A percentile compares a stretch with the other conserved stretches of the same genome.
phyloP scores from a whole-genome alignment of 331 rosid species.

The Pyracantha coccinea region DNA sequence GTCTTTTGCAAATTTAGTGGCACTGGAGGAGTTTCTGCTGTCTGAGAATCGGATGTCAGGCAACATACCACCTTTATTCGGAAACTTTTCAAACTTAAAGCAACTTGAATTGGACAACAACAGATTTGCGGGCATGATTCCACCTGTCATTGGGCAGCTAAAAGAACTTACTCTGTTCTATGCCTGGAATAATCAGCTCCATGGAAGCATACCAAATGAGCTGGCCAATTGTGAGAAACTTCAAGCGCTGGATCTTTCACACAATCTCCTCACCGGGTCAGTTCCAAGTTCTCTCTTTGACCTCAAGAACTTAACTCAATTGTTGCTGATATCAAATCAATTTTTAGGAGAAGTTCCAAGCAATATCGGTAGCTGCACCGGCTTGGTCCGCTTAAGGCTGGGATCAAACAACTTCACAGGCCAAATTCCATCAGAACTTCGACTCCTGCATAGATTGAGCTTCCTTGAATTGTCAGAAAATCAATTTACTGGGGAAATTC shows the following conservation, averaged over 20 bases:
- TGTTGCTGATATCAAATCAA: conserved; percentile 75
- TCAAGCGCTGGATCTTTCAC: conserved; percentile 86
- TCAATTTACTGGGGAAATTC: conserved; percentile 54
- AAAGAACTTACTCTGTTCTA: conserved; percentile 72
- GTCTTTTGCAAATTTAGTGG: conserved; percentile 41
- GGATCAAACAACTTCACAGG: conserved; percentile 85
- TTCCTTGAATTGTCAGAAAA: conserved; percentile 85
- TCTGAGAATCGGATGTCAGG: conserved; percentile 72
- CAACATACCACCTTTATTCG: conserved; percentile 57
- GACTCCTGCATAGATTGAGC: conserved; percentile 55
- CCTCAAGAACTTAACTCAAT: conserved; percentile 71
- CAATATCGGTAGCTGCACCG: conserved; percentile 66
- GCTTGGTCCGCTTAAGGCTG: conserved; percentile 63
- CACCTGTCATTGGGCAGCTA: conserved; percentile 58
- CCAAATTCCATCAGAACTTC: conserved; percentile 66
- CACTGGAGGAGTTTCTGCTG: conserved; percentile 70
- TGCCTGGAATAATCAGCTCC: conserved; percentile 89
- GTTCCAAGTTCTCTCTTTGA: conserved; percentile 70
- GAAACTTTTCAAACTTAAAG: conserved; percentile 60
- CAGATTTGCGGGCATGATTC: conserved; percentile 71
- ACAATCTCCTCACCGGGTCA: conserved; percentile 63
- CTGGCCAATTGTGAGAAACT: conserved; percentile 75
- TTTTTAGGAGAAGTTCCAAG: conserved; percentile 74
- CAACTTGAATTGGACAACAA: conserved; percentile 93
- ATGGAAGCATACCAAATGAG: conserved; percentile 71